Evolutionary conservation across 2,329 filamentous ascomycete species (phyloP).

Genomic region (Colletotrichum cereale): DNA sequence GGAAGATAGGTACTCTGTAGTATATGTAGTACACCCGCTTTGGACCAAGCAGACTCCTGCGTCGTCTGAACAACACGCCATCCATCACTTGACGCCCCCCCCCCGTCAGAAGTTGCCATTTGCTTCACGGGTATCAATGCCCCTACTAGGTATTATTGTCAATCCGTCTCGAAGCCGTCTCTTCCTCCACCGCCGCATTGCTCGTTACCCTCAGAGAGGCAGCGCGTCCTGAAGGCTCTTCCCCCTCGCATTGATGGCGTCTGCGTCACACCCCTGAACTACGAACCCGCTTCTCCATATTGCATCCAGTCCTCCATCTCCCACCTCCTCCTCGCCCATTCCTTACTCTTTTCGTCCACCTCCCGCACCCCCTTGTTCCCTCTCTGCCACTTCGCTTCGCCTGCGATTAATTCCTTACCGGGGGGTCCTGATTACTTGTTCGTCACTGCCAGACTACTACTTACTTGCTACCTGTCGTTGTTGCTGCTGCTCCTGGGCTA

Average conservation of each 20-base stretch:
- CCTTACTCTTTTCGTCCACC: constrained; percentile 7
- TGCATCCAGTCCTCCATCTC: constrained; percentile 5
- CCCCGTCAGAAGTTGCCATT: not conserved
- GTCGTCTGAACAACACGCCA: constrained; percentile 35
- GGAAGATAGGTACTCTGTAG: too few relatives aligned
- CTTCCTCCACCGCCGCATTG: constrained; percentile 4
- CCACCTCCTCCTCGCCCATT: constrained; percentile 11
- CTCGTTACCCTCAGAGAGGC: constrained; percentile 22
- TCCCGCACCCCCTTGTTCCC: constrained; percentile 14
- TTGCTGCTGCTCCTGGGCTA: not conserved
- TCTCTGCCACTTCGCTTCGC: constrained; percentile 29
- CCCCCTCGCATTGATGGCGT: constrained; percentile 37
- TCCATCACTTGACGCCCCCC: not conserved
- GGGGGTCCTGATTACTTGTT: constrained; percentile 14
- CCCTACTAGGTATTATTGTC: constrained; percentile 10
- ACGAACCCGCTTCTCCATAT: constrained; percentile 27
- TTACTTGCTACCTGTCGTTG: not conserved
- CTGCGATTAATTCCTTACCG: constrained; percentile 31
- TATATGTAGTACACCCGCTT: too few relatives aligned
- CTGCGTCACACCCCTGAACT: constrained; percentile 32
- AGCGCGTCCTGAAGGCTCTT: constrained; percentile 11
- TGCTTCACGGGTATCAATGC: constrained; percentile 7
- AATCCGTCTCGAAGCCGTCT: constrained; percentile 12
- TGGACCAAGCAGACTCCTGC: constrained; percentile 5
- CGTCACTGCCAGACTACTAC: constrained; percentile 1